Evolutionary conservation across 2,329 filamentous ascomycete genomes (phyloP).

Genomic region (Rachicladosporium sp.): DNA sequence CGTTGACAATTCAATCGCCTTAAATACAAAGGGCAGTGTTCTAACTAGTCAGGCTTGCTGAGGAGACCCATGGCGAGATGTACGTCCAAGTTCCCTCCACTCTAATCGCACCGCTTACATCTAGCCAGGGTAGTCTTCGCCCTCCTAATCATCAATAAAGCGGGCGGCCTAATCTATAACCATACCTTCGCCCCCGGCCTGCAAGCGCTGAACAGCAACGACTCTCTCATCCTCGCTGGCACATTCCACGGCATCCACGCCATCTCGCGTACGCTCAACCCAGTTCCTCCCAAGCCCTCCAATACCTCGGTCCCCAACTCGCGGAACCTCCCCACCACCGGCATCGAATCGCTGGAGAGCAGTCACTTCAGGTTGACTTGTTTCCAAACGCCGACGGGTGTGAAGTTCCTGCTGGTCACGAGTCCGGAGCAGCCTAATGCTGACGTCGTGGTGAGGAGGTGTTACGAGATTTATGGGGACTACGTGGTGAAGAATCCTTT

Average conservation of each 20-base stretch:
- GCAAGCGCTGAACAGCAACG: conserved; percentile 82
- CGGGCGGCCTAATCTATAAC: conserved; percentile 86
- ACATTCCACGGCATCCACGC: conserved; percentile 81
- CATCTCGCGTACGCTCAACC: conserved; percentile 44
- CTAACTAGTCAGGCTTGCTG: too few species aligned
- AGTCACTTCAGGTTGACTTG: conserved; percentile 92
- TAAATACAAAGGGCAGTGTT: too few species aligned
- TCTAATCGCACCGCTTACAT: too few species aligned
- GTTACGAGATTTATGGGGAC: conserved; percentile 92
- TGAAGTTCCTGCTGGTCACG: conserved; percentile 91
- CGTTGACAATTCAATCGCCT: too few species aligned
- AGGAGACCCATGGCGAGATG: too few species aligned
- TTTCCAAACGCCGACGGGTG: conserved; percentile 87
- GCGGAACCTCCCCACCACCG: conserved; percentile 49
- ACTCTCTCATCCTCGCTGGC: conserved; percentile 90
- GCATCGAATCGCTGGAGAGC: conserved; percentile 84
- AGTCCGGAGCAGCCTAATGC: conserved; percentile 80
- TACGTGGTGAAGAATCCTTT: conserved; percentile 99
- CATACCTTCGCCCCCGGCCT: conserved; percentile 81
- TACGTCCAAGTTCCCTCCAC: too few species aligned
- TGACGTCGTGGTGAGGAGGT: conserved; percentile 66
- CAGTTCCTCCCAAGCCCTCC: conserved; percentile 24
- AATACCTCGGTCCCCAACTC: conserved; percentile 17
- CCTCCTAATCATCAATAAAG: conserved; percentile 97
- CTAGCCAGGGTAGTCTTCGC: conserved; percentile 84